A percentile compares a stretch with the other conserved stretches of the same genome.
These are phyloP conservation scores for Coemansia sp. DNA, from an alignment of 192 early-diverging fungal species.

Conservation along the genomic window DNA sequence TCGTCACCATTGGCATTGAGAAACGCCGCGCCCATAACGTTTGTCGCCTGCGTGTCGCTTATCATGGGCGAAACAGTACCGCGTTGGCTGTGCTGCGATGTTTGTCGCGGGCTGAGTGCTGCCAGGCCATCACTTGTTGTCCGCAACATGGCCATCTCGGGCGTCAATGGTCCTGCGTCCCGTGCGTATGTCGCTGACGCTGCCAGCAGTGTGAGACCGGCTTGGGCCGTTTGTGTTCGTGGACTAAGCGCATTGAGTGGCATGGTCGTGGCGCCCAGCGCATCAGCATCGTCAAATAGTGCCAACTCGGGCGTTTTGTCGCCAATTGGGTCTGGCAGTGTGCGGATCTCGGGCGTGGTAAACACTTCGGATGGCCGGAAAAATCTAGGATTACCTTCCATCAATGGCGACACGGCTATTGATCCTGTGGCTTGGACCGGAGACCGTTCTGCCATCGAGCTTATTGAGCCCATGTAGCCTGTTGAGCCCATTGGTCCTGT, in stretches of 20 bases:
- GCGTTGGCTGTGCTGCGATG: neutral
- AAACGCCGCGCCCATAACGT: conserved; percentile 29
- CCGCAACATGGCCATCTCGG: conserved; percentile 17
- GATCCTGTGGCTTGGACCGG: neutral
- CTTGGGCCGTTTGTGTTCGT: conserved; percentile 49
- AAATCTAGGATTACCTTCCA: conserved; percentile 27
- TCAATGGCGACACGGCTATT: conserved; percentile 14
- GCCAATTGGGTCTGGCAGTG: conserved; percentile 15
- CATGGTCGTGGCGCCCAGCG: conserved; percentile 8
- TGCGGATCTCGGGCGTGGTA: conserved; percentile 40
- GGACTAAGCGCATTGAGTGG: conserved; percentile 35
- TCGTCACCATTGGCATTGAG: conserved; percentile 32
- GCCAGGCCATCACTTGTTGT: neutral
- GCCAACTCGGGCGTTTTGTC: conserved; percentile 36
- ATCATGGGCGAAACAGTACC: conserved; percentile 6
- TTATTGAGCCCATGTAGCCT: no score
- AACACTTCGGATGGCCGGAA: conserved; percentile 47
- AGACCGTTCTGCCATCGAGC: no score
- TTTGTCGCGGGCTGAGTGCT: neutral
- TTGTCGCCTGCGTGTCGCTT: conserved; percentile 17
- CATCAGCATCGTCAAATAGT: conserved; percentile 45
- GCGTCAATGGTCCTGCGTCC: conserved; percentile 11
- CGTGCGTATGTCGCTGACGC: conserved; percentile 48
- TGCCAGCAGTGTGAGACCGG: conserved; percentile 45
- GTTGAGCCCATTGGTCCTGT: neutral